Base-by-base conservation (phyloP, 177 flowering plant genomes). In the Viscum album region DNA sequence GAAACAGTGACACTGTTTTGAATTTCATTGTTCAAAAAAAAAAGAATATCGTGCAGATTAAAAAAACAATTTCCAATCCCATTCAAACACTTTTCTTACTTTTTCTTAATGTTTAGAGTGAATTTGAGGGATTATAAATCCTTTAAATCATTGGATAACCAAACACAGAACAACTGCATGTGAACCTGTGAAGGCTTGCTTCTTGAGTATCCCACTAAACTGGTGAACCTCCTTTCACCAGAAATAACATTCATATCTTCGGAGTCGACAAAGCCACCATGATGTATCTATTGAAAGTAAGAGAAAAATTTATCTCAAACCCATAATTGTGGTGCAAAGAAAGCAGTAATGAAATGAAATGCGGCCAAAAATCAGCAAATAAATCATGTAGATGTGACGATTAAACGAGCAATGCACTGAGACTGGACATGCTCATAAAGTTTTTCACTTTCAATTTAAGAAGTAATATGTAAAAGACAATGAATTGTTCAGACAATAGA, bases 141-240 rank as follows among this genome's bases (percentile, higher is more conserved):
- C 31, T 21, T 43, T 52, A 68, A 64, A 4, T 37, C 35, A 63
- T 37, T 5, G 13, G 41, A 37, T 33, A 8, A 34, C 31, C n/a
- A 75, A 39, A 58, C 52, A 29, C 62, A 45, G 32, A 35, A 67
- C 36, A 31, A 66, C 34, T 32, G 70, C n/a, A n/a, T 37, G 41
- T 37, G n/a, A n/a, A 94, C 99, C 97, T 95, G 92, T 68, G 97
- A 96, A n/a, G 92, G 83, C 78, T 95, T 95, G 87, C 99, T 95
- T 82, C 86, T 74, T 6, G 88, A 63, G 71, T 95, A 95, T 73
- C 99, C 99, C 67, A 82, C 73, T 39, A 82, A 63, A 83, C 97
- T 95, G 28, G 94, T 71, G 73, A 70, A 95, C 73, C 85, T 92
- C 72, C 91, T 85, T 79, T 78, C 92, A 56, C 96, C 91, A 35